Evolutionary conservation across 2,329 filamentous ascomycete genomes (phyloP), one percentile per base, ranked within the genome.

Genomic region (Teratosphaeriaceae sp.): DNA sequence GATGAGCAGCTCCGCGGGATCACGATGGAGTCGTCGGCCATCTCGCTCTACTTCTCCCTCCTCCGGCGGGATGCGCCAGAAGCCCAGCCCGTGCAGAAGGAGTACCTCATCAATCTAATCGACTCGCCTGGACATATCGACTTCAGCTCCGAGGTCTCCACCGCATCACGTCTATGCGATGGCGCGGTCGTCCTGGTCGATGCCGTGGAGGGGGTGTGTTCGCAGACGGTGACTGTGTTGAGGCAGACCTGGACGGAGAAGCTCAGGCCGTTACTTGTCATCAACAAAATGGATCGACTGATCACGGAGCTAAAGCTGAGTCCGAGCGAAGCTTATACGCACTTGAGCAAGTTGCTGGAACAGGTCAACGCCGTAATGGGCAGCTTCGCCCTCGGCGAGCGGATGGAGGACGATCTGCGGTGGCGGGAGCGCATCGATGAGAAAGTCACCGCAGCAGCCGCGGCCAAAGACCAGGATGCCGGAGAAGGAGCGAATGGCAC

Each of bases 251-350:
- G 98, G 62, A 86, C 88, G 82, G 92, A 98, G 84, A 90, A 92
- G 77, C 98, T 98, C 75, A 97, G 97, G 85, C 92, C 92, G 65
- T 90, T 98, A 66, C 82, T 96, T 69, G 85, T 96, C 74, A 96
- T 98, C 82, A 98, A 98, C 88, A 98, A 98, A 85, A 92, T 98
- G 73, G 92, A 98, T 70, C 90, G 92, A 76, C 89, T 92, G 74
- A 87, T 98, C 67, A 88, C 98, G 70, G 92, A 98, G 77, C 83
- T 98, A 55, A 92, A 98, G 79, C 84, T 96, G 66, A 84, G 81
- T 74, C 96, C 97, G 84, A 92, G 98, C 77, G 92, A 98, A 68
- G 78, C 98, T 59, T 98, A 95, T 84, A 90, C 97, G 80, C 95
- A 90, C 70, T 98, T 98, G 85, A 89, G 88, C 55, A 86, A 90